phyloP scores from a whole-genome alignment of 179 eudicot species.

The Beta lomatogona region DNA sequence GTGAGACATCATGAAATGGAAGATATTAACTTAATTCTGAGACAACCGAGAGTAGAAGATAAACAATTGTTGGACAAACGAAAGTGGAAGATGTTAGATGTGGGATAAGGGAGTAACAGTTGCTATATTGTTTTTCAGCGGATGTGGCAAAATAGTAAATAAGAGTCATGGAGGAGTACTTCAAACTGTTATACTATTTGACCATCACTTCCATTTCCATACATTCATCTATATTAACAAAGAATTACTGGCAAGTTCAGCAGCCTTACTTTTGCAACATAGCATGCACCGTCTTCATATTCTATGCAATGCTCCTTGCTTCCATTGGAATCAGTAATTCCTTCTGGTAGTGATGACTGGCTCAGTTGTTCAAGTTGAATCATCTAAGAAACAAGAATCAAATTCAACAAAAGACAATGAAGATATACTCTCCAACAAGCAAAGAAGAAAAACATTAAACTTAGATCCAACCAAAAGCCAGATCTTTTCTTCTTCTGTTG shows the following conservation, averaged over 20 bases:
- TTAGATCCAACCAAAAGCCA: background rate
- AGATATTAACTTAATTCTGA: no score
- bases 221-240: background rate
- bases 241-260: background rate
- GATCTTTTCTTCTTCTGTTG: background rate
- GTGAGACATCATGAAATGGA: no score
- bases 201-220: background rate
- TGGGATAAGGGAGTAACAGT: background rate
- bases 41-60: no score
- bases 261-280: slow-evolving; percentile 65
- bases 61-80: no score
- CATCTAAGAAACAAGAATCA: slow-evolving; percentile 49
- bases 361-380: slow-evolving; percentile 50
- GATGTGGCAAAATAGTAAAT: background rate
- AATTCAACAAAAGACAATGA: background rate
- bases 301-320: slow-evolving; percentile 34
- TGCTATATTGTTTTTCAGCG: background rate
- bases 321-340: slow-evolving; percentile 30
- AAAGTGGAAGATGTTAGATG: background rate
- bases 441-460: background rate
- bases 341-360: slow-evolving; percentile 34
- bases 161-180: background rate
- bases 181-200: background rate
- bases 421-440: background rate
- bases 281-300: slow-evolving; percentile 38